These are phyloP conservation scores for Hydrangea macrophylla DNA, from an alignment of 148 eudicot genomes.

Conservation along the genomic window DNA sequence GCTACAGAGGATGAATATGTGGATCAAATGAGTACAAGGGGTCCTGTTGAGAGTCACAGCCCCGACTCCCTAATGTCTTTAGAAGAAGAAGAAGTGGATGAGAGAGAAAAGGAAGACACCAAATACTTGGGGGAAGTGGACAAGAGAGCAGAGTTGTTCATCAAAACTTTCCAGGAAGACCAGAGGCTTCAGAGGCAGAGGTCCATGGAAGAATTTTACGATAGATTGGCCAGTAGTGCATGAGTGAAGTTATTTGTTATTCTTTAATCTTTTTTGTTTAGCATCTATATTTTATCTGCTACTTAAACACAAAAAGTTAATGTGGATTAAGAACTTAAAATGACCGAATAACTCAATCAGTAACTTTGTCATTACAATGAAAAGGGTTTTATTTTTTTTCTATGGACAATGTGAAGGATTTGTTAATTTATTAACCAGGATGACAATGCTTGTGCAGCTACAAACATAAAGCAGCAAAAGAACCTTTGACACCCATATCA, in stretches of 20 bases:
- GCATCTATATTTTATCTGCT: neutral
- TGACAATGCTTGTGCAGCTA: neutral
- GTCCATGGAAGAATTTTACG: neutral
- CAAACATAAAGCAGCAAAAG: neutral
- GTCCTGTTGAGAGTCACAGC: neutral
- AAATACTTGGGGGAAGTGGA: neutral
- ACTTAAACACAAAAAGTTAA: too few species aligned
- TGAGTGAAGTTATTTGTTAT: too few species aligned
- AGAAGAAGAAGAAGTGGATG: neutral
- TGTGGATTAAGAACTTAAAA: neutral
- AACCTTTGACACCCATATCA: neutral
- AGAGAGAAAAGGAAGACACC: neutral
- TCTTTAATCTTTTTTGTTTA: too few species aligned
- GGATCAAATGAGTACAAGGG: neutral
- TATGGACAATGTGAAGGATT: neutral
- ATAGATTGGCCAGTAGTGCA: neutral
- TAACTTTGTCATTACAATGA: neutral
- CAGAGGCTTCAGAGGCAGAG: slow-evolving; percentile 7
- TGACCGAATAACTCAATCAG: neutral
- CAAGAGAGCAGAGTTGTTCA: neutral
- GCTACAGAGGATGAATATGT: neutral
- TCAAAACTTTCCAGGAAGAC: neutral
- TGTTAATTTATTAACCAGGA: neutral
- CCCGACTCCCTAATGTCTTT: neutral
- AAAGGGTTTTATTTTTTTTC: neutral